phyloP scores from a whole-genome alignment of 257 asterid genomes.

The Gardenia jasminoides region DNA sequence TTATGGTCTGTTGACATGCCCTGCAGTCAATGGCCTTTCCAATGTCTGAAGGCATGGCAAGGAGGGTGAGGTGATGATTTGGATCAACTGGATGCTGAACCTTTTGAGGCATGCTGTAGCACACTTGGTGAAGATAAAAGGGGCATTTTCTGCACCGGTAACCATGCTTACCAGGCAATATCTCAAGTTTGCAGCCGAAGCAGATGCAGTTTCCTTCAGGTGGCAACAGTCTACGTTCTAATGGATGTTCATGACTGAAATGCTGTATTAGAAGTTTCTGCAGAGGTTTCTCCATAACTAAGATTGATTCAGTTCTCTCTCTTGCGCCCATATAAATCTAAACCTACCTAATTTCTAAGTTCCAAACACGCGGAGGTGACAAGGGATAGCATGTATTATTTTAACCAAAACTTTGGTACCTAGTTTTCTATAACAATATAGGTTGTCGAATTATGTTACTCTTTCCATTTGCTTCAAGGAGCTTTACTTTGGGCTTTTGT shows the following conservation, averaged over 20 bases:
- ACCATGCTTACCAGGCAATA: conserved; percentile 30
- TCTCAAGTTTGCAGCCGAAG: conserved; percentile 41
- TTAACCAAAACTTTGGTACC: neutral
- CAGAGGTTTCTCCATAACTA: conserved; percentile 29
- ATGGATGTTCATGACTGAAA: conserved; percentile 51
- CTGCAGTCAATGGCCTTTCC: conserved; percentile 20
- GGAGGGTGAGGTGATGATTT: conserved; percentile 38
- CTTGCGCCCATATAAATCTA: neutral
- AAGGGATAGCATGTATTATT: neutral
- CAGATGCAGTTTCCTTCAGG: conserved; percentile 22
- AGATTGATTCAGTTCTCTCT: neutral
- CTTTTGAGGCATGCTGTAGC: conserved; percentile 49
- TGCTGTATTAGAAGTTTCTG: conserved; percentile 20
- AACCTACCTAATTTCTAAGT: neutral
- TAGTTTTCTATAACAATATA: neutral
- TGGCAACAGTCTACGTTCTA: conserved; percentile 19
- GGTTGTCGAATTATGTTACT: neutral
- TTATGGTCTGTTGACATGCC: conserved; percentile 38
- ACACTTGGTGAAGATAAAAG: conserved; percentile 49
- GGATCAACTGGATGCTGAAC: conserved; percentile 44
- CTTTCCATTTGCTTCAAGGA: neutral
- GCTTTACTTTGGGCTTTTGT: neutral
- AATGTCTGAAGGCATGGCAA: conserved; percentile 17
- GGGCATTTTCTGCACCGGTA: conserved; percentile 42
- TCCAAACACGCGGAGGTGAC: neutral